phyloP scores from a whole-genome alignment of 306 rosid genomes.

The Vigna nakashimae region DNA sequence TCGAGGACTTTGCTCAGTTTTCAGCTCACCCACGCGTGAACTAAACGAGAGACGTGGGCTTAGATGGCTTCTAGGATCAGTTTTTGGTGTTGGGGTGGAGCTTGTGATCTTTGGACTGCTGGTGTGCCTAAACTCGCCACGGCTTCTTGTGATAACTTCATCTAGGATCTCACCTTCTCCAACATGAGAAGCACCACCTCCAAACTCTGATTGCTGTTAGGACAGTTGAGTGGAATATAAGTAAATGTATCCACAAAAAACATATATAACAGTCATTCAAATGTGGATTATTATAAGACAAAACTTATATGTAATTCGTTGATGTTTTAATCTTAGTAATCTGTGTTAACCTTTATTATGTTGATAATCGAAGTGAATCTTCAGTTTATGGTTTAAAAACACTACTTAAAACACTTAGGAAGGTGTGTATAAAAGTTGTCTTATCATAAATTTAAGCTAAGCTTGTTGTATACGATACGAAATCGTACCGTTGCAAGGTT shows the following conservation, averaged over 20 bases:
- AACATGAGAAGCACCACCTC: slow-evolving; percentile 61
- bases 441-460: background rate
- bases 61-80: slow-evolving; percentile 52
- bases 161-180: slow-evolving; percentile 87
- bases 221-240: background rate
- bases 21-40: slow-evolving; percentile 68
- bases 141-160: slow-evolving; percentile 87
- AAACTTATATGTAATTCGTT: background rate
- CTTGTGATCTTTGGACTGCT: slow-evolving; percentile 85
- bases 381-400: background rate
- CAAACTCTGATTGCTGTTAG: slow-evolving; percentile 81
- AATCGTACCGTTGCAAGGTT: slow-evolving; percentile 75
- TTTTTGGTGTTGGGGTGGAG: slow-evolving; percentile 73
- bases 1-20: slow-evolving; percentile 73
- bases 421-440: background rate
- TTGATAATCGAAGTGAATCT: background rate
- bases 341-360: background rate
- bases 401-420: background rate
- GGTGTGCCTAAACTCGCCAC: slow-evolving; percentile 89
- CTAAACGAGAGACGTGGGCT: slow-evolving; percentile 64
- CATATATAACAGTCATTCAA: slow-evolving; percentile 12
- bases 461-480: background rate
- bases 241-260: background rate
- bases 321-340: background rate
- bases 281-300: background rate